A percentile compares a stretch with the other conserved stretches of the same genome.
Evolutionary conservation across 345 rosid species (phyloP).

Genomic region (Gossypium thurberi): DNA sequence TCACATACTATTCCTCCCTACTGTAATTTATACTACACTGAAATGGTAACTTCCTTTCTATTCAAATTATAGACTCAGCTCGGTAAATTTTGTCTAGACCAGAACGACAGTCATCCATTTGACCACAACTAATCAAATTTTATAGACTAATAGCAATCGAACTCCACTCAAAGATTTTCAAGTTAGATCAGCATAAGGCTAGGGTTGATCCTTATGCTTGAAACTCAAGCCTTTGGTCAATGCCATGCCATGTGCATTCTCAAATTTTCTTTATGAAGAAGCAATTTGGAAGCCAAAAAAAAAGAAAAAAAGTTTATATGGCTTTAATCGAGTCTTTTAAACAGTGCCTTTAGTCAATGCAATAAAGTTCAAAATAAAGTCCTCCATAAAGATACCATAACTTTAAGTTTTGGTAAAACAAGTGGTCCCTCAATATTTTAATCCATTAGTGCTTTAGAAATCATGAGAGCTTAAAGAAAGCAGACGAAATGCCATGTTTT

Average conservation of each 20-base stretch:
- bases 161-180: not conserved
- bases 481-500: not conserved
- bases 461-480: not conserved
- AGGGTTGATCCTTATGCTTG: not conserved
- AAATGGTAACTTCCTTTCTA: not conserved
- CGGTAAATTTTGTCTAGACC: not conserved
- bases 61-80: not conserved
- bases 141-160: not conserved
- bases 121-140: not conserved
- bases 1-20: not conserved
- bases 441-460: constrained; percentile 7
- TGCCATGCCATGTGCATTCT: not conserved
- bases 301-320: not conserved
- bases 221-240: not conserved
- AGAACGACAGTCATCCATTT: not conserved
- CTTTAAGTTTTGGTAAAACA: not conserved
- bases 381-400: not conserved
- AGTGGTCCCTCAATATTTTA: constrained; percentile 10
- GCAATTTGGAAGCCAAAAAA: not conserved
- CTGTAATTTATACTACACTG: too few relatives aligned
- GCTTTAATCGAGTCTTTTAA: not conserved
- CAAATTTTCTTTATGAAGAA: not conserved
- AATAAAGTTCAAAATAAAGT: not conserved
- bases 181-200: not conserved
- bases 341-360: not conserved